Evolutionary conservation across 805 yeast genomes (phyloP).

Genomic region (Candida vaughaniae): DNA sequence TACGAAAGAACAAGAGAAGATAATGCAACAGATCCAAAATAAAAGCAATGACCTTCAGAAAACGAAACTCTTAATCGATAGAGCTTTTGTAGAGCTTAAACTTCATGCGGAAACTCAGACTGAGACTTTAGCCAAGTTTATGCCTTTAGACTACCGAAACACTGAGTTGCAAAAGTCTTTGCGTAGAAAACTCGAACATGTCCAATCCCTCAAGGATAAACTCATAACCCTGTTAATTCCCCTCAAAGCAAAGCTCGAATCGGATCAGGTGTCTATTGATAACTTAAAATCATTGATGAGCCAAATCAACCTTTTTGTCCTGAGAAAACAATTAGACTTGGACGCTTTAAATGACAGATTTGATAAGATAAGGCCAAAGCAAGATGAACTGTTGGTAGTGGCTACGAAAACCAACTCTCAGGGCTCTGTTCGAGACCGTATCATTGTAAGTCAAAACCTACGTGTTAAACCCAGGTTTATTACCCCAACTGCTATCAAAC

Average conservation of each 20-base stretch:
- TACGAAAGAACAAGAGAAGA: not conserved
- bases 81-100: slow-evolving; percentile 26
- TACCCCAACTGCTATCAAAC: no score
- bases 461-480: no score
- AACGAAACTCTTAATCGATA: slow-evolving; percentile 19
- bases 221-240: slow-evolving; percentile 29
- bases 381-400: no score
- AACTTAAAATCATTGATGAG: slow-evolving; percentile 29
- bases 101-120: slow-evolving; percentile 9
- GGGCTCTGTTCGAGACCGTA: no score
- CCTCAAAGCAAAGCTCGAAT: slow-evolving; percentile 25
- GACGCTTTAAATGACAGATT: not conserved
- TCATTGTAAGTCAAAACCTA: no score
- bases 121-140: slow-evolving; percentile 5
- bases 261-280: slow-evolving; percentile 17
- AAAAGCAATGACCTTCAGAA: not conserved
- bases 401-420: no score
- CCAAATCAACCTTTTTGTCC: slow-evolving; percentile 23
- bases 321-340: slow-evolving; percentile 6
- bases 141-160: slow-evolving; percentile 32
- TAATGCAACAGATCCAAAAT: not conserved
- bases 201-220: slow-evolving; percentile 23
- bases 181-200: slow-evolving; percentile 24
- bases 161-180: slow-evolving; percentile 23
- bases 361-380: no score